Evolutionary conservation across 768 basidiomycete species (phyloP), one percentile per base, ranked within the genome.

Genomic region (Boletus pseudo-olivaceus): DNA sequence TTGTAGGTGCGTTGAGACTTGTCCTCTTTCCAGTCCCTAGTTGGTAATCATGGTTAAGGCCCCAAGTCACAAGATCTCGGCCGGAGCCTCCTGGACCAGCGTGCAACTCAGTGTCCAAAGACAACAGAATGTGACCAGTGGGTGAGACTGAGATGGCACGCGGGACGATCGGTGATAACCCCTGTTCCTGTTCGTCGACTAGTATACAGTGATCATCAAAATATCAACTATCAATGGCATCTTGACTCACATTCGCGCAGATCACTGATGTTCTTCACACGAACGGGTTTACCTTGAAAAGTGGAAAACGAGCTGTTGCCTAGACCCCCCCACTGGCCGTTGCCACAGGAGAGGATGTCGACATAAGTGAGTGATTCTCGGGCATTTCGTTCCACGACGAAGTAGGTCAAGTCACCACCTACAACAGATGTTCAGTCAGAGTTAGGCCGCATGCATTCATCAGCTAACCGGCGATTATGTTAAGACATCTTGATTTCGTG

Each of bases 291-390:
- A 41, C 83, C 79, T 62, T 89, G 88, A 0, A 84, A 83, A 53
- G 80, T 90, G 62, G 81, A 88, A 73, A 80, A 64, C 11, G 71
- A 54, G 52, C 79, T 80, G 46, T 81, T 88, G 4, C 88, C 90
- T 11, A 92, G 75, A 15, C 87, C 87, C 15, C 93, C 91, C 69
- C 80, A 88, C 64, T 90, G 85, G 1, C 93, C 93, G 64, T 90
- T 90, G 3, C 93, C 92, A 62, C 86, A 87, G 55, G 88, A 82
- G 29, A 94, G 78, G 3, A 93, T 59, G 57, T 85, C 82, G 14
- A 84, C 64, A 43, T 71, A 72, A 27, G 64, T 68, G 38, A 69
- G 70, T 5, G 73, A 58, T 34, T 67, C 66, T 19, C 64, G 66
- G 20, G 70, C 69, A 48, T 49, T 65, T 32, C 81, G 79, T 70